Evolutionary conservation across 2,329 filamentous ascomycete species (phyloP), one percentile per base, ranked within the genome.

Genomic region (Aspergillus novoparasiticus): DNA sequence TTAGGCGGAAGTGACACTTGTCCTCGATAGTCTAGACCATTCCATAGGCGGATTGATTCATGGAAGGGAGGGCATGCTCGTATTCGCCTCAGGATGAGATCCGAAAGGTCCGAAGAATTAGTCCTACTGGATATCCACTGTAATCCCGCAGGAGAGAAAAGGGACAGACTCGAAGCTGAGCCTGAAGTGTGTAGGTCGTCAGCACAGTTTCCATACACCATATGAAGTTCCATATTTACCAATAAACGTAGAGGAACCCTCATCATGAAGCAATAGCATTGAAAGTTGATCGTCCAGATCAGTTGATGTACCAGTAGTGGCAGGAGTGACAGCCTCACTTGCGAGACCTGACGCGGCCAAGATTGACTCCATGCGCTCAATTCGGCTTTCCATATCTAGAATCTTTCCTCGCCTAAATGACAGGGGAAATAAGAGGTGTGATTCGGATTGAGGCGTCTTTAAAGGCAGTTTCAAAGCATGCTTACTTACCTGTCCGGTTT

Each of bases 291-390:
- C 51, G 14, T 54, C 51, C 32, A 54, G 32, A 54, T 54, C 51
- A 11, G 51, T 36, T n/a, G 51, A 34, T 23, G 51, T 34, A 36
- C 51, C 51, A 34, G 51, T 36, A 34, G 51, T 54, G 28, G 51
- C 51, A 16, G 51, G 51, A 54, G 51, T 54, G n/a, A 5, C 19
- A 54, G 51, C 51, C 32, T 54, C 51, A 16, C 21, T 36, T 23
- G 51, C 30, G 12, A 54, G 51, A 19, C 51, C 51, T 14, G 51
- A 54, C 12, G 51, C 51, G 28, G 51, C 51, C 21, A 54, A 28
- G n/a, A 54, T 54, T 5, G 51, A 54, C 30, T 54, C 51, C 51
- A 54, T 54, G 9, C 51, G 51, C 51, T 54, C 51, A 19, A 54
- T 54, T 14, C 51, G 51, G 51, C 51, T 54, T 32, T 54, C 51